phyloP scores from a whole-genome alignment of 176 grass and related monocot species.

The Raddia distichophylla region DNA sequence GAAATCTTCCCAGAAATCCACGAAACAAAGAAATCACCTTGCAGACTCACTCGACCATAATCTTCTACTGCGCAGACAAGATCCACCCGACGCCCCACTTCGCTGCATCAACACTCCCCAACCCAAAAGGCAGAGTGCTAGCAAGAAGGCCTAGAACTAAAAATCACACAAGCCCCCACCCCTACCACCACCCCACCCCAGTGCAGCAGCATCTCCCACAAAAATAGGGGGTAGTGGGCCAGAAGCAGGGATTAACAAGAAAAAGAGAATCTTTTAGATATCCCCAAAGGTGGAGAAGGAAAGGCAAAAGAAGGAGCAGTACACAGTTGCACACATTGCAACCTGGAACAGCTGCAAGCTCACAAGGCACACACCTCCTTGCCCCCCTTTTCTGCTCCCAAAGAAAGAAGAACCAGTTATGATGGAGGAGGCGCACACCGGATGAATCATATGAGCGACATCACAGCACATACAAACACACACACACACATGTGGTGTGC shows the following conservation, averaged over 20 bases:
- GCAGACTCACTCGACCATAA: slow-evolving; percentile 21
- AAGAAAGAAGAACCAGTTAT: slow-evolving; percentile 29
- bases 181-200: not conserved
- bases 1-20: slow-evolving; percentile 1
- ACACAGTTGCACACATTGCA: slow-evolving; percentile 35
- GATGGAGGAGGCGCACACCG: slow-evolving; percentile 51
- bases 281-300: slow-evolving; percentile 21
- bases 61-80: slow-evolving; percentile 31
- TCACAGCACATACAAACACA: slow-evolving; percentile 38
- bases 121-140: slow-evolving; percentile 31
- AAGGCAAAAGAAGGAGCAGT: slow-evolving; percentile 29
- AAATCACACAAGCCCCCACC: slow-evolving; percentile 39
- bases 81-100: slow-evolving; percentile 44
- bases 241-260: slow-evolving; percentile 49
- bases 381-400: not conserved
- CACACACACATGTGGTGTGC: slow-evolving; percentile 43
- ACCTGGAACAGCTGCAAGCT: slow-evolving; percentile 64
- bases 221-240: slow-evolving; percentile 50
- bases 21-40: slow-evolving; percentile 34
- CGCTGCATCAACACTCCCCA: slow-evolving; percentile 38
- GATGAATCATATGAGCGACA: slow-evolving; percentile 57
- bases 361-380: slow-evolving; percentile 46
- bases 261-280: slow-evolving; percentile 46
- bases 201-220: slow-evolving; percentile 42
- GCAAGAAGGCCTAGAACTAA: slow-evolving; percentile 4